These are phyloP conservation scores for Fusarium fujikuroi DNA, from an alignment of 2,329 filamentous ascomycete species.

Conservation along the genomic window DNA sequence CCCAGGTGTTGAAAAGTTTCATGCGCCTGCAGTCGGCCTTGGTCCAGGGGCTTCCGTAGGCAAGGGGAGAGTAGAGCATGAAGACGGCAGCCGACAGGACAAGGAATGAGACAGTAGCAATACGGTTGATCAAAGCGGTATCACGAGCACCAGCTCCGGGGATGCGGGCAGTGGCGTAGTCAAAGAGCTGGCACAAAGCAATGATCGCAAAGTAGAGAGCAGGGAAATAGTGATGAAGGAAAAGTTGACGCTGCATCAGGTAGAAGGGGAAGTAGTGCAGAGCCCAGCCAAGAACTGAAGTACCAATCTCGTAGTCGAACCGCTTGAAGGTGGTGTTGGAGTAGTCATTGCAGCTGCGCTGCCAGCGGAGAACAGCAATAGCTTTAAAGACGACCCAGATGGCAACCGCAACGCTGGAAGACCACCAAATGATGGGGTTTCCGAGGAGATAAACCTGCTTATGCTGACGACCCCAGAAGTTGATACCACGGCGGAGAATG, in stretches of 20 bases:
- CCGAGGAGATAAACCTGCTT: conserved; percentile 97
- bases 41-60: conserved; percentile 96
- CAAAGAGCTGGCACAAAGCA: conserved; percentile 87
- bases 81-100: conserved; percentile 80
- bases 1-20: conserved; percentile 90
- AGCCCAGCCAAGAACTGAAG: conserved; percentile 90
- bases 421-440: conserved; percentile 96
- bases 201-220: conserved; percentile 96
- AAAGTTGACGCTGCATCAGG: conserved; percentile 97
- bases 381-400: conserved; percentile 88
- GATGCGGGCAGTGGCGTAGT: conserved; percentile 83
- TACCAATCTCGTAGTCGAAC: conserved; percentile 97
- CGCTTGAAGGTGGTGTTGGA: conserved; percentile 85
- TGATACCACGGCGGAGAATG: conserved; percentile 91
- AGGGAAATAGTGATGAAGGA: conserved; percentile 98
- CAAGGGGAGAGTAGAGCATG: conserved; percentile 84
- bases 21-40: conserved; percentile 85
- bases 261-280: conserved; percentile 99
- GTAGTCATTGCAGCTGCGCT: conserved; percentile 92
- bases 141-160: conserved; percentile 73
- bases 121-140: conserved; percentile 75
- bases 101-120: conserved; percentile 79
- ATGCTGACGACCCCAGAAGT: conserved; percentile 97
- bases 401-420: conserved; percentile 79
- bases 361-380: conserved; percentile 89